A percentile compares a stretch with the other conserved stretches of the same genome.
Conservation (phyloP, 108 stramenopile genomes). For the Skeletonema potamos region DNA sequence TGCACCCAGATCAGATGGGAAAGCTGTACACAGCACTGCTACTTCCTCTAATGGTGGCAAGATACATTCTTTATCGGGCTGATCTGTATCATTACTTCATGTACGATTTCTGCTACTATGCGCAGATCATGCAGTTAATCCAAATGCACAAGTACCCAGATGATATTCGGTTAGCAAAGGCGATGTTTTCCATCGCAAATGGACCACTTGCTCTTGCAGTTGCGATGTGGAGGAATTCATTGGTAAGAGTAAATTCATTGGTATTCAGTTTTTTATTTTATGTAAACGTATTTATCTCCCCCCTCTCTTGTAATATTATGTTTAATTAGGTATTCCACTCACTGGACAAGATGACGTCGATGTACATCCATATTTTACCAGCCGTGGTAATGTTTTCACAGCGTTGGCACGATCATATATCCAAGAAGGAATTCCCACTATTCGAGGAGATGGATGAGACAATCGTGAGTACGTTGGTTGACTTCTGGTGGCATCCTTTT, state of each 20-base stretch:
- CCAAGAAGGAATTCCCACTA: conserved; percentile 22
- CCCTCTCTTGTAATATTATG: too few species aligned
- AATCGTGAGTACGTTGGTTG: conserved; percentile 16
- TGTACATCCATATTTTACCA: conserved; percentile 80
- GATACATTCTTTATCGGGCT: conserved; percentile 45
- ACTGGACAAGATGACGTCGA: conserved; percentile 77
- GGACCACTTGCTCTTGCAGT: conserved; percentile 57
- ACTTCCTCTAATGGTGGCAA: conserved; percentile 40
- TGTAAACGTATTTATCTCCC: too few species aligned
- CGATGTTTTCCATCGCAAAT: conserved; percentile 63
- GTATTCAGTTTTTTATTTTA: too few species aligned
- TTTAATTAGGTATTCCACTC: conserved; percentile 87
- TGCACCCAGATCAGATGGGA: conserved; percentile 29
- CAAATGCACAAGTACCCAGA: conserved; percentile 53
- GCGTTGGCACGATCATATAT: conserved; percentile 58
- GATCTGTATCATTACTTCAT: conserved; percentile 50
- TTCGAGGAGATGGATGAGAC: conserved; percentile 33
- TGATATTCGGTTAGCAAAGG: conserved; percentile 38
- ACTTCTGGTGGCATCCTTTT: conserved; percentile 42
- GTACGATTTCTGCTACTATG: conserved; percentile 56
- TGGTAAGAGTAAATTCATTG: too few species aligned
- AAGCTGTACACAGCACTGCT: conserved; percentile 34
- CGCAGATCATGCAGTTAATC: conserved; percentile 45
- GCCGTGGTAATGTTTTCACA: conserved; percentile 54
- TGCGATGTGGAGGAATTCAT: conserved; percentile 75